phyloP scores from a whole-genome alignment of 768 basidiomycete species.

The Krasilnikovozyma curviuscula region DNA sequence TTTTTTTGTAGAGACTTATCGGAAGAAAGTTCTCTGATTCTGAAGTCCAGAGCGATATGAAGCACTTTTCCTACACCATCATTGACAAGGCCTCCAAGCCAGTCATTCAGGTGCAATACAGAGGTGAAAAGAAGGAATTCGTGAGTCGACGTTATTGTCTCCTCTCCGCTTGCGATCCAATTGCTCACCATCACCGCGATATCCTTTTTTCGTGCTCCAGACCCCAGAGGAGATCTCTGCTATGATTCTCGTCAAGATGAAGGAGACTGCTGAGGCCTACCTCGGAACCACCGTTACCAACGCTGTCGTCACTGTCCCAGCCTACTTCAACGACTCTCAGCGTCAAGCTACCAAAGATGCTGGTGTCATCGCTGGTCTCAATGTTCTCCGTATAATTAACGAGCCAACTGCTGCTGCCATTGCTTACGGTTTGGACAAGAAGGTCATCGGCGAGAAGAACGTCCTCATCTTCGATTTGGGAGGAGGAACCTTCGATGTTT shows the following conservation, averaged over 20 bases:
- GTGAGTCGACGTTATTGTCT: conserved; percentile 12
- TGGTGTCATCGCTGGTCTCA: conserved; percentile 1
- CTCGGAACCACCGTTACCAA: conserved; percentile 27
- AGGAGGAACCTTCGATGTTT: conserved; percentile 41
- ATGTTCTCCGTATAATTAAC: conserved; percentile 3
- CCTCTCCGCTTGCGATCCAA: background rate
- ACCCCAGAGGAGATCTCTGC: conserved; percentile 50
- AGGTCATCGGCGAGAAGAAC: background rate
- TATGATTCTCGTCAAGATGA: conserved; percentile 33
- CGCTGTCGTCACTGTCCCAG: conserved; percentile 40
- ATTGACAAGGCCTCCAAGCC: conserved; percentile 25
- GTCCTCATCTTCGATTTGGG: conserved; percentile 1
- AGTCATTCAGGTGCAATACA: conserved; percentile 35
- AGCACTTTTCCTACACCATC: conserved; percentile 29
- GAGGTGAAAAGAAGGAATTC: conserved; percentile 37
- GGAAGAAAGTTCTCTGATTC: conserved; percentile 63
- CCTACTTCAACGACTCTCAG: conserved; percentile 98
- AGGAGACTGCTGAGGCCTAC: conserved; percentile 7
- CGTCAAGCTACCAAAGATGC: conserved; percentile 72
- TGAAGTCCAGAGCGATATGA: conserved; percentile 33
- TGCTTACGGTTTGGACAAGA: background rate
- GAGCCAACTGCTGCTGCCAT: conserved; percentile 1
- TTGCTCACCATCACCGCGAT: background rate
- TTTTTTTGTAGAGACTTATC: conserved; percentile 65
- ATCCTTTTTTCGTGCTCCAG: conserved; percentile 2